These are phyloP conservation scores for Lecanicillium sp. DNA, from an alignment of 2,329 filamentous ascomycete genomes.

Conservation along the genomic window DNA sequence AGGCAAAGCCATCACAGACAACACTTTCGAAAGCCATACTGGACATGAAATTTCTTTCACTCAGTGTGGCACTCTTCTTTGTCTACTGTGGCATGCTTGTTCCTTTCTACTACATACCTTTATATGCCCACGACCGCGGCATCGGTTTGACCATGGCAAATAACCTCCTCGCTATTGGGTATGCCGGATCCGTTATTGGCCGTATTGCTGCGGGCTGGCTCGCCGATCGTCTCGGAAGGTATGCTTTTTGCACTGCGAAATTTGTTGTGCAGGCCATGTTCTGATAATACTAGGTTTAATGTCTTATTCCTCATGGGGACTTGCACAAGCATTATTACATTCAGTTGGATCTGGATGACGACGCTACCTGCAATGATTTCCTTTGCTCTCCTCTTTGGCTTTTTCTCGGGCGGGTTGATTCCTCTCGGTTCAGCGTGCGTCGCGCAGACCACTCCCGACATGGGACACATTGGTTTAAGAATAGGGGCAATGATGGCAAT, in stretches of 20 bases:
- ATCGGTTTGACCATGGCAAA: slow-evolving; percentile 45
- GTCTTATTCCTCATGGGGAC: slow-evolving; percentile 19
- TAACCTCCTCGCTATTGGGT: slow-evolving; percentile 55
- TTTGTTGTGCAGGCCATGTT: background rate
- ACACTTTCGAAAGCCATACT: slow-evolving; percentile 19
- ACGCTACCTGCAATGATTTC: slow-evolving; percentile 12
- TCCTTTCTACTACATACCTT: slow-evolving; percentile 28
- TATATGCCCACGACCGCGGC: slow-evolving; percentile 40
- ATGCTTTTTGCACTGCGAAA: background rate
- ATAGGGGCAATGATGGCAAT: slow-evolving; percentile 25
- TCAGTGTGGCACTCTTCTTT: slow-evolving; percentile 17
- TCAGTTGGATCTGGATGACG: slow-evolving; percentile 21
- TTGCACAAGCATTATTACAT: slow-evolving; percentile 18
- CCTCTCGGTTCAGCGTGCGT: slow-evolving; percentile 24
- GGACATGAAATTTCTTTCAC: slow-evolving; percentile 15
- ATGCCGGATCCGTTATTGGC: slow-evolving; percentile 46
- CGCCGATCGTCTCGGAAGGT: slow-evolving; percentile 41
- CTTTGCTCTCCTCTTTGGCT: slow-evolving; percentile 19
- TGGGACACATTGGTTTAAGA: slow-evolving; percentile 20
- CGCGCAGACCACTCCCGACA: slow-evolving; percentile 20
- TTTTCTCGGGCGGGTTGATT: slow-evolving; percentile 25
- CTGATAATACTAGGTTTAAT: slow-evolving; percentile 29
- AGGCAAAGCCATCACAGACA: slow-evolving; percentile 7
- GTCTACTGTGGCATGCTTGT: slow-evolving; percentile 21
- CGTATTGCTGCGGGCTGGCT: slow-evolving; percentile 44